Conservation (phyloP, 768 basidiomycete species). For the Sarcodon aspratus region DNA sequence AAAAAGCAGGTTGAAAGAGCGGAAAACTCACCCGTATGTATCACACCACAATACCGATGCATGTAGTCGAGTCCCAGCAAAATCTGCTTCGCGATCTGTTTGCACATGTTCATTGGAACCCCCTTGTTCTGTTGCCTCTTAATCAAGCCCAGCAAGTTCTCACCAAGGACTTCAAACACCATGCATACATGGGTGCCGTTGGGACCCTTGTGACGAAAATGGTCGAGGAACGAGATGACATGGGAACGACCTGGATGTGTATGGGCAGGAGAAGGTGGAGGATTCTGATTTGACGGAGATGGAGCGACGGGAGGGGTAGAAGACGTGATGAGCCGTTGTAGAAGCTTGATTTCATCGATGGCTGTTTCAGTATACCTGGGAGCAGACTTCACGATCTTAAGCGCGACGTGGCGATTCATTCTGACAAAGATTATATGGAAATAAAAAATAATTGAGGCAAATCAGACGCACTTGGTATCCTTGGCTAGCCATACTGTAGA, state of each 20-base stretch:
- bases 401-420: conserved; percentile 90
- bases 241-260: conserved; percentile 86
- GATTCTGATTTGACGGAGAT: conserved; percentile 36
- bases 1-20: too few relatives aligned
- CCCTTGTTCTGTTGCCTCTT: conserved; percentile 98
- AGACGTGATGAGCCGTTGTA: conserved; percentile 89
- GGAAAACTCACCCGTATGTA: conserved; percentile 68
- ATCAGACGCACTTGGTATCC: conserved; percentile 55
- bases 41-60: conserved; percentile 94
- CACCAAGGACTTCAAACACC: conserved; percentile 98
- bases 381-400: conserved; percentile 98
- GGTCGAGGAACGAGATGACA: conserved; percentile 95
- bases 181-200: conserved; percentile 98
- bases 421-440: conserved; percentile 29
- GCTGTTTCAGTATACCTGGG: conserved; percentile 96
- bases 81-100: conserved; percentile 95
- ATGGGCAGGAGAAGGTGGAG: conserved; percentile 43
- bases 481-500: conserved; percentile 88
- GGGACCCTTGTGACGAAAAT: conserved; percentile 93
- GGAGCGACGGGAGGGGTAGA: conserved; percentile 42
- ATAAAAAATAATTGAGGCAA: not conserved
- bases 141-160: conserved; percentile 92
- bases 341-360: conserved; percentile 95
- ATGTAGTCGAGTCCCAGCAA: conserved; percentile 95
- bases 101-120: conserved; percentile 85